Evolutionary conservation across 2,329 filamentous ascomycete species (phyloP), one percentile per base, ranked within the genome.

Genomic region (Fusarium torreyae): DNA sequence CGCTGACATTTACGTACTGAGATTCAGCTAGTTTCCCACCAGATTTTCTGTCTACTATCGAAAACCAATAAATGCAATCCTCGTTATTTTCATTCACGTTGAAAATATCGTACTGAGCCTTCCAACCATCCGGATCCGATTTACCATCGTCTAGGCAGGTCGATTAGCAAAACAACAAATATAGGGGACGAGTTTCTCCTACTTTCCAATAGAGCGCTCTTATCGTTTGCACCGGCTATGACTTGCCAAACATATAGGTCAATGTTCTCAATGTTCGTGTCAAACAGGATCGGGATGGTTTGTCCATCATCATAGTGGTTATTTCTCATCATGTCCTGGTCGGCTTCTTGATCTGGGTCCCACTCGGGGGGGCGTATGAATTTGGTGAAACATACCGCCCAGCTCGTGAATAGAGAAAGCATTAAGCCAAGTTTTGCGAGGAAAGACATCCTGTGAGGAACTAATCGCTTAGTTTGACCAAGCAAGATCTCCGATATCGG

Each of bases 1-100:
- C 55, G 31, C 50, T 58, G 49, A 58, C 55, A 3, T 58, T 58
- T 18, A 58, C 15, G 1, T 14, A 57, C 55, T 57, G 49, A 1
- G 55, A 57, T 7, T 14, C 5, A 2, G 55, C 55, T 14, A 57
- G 31, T 22, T 2, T 55, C n/a, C 28, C 48, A 1, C 14, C n/a
- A 36, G n/a, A 22, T 38, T 13, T 0, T 8, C n/a, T 28, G 24
- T 55, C 48, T 5, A 24, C 15, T 0, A 58, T 18, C 2, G 11
- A 4, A 14, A 58, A 58, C 39, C 15, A 18, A 39, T 58, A 58
- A 24, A 56, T 56, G 15, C 50, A 44, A 44, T 58, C 55, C 7
- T 56, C 50, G 1, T 6, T 38, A 2, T 58, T 56, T 10, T 58
- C 39, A 0, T 31, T 58, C 7, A n/a, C 39, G 17, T 56, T 44